These are phyloP conservation scores for Batrachochytrium dendrobatidis DNA, from an alignment of 371 early-diverging fungal genomes.

Conservation along the genomic window DNA sequence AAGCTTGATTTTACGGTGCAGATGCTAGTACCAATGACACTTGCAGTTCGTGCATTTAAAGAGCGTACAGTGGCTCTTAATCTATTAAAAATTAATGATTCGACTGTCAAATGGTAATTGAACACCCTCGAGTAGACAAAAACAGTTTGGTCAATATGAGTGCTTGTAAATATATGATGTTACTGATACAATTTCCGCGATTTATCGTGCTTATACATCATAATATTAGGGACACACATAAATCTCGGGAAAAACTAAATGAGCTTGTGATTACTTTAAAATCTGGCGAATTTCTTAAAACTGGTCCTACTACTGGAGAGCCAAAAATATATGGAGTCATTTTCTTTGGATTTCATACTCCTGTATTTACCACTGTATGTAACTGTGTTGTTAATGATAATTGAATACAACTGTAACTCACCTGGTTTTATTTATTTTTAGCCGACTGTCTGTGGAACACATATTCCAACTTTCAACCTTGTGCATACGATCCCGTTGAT, in stretches of 20 bases:
- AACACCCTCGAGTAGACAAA: constrained; percentile 4
- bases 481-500: constrained; percentile 21
- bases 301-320: neutral
- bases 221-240: constrained; percentile 9
- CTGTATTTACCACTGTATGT: neutral
- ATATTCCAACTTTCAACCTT: constrained; percentile 30
- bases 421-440: constrained; percentile 3
- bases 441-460: constrained; percentile 25
- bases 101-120: neutral
- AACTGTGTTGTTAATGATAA: neutral
- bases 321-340: constrained; percentile 7
- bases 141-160: no score
- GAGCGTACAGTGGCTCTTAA: constrained; percentile 38
- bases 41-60: constrained; percentile 36
- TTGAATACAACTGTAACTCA: no score
- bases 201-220: no score
- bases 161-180: no score
- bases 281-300: neutral
- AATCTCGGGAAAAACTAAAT: constrained; percentile 21
- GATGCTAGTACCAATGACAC: constrained; percentile 33
- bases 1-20: constrained; percentile 34
- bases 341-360: constrained; percentile 4
- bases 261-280: constrained; percentile 18
- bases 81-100: constrained; percentile 21
- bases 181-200: no score